phyloP scores from a whole-genome alignment of 345 rosid genomes.

The Sisymbrium irio region DNA sequence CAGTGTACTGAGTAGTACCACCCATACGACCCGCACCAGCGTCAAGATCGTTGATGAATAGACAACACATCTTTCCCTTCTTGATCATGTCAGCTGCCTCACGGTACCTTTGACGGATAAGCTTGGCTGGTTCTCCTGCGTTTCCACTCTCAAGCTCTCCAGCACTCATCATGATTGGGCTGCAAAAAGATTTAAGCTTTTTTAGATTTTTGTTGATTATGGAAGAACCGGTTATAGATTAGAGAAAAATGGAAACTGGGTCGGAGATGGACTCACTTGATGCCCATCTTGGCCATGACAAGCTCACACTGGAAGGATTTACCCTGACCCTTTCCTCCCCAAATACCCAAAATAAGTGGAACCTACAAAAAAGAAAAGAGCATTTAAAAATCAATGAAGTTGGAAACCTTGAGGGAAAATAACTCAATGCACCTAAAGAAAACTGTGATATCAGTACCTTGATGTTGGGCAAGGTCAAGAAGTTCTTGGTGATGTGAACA shows the following conservation, averaged over 20 bases:
- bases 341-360: constrained; percentile 94
- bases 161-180: constrained; percentile 99
- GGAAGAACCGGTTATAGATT: not conserved
- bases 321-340: constrained; percentile 99
- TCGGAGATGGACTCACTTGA: constrained; percentile 54
- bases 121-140: constrained; percentile 92
- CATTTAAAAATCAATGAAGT: constrained; percentile 5
- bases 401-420: constrained; percentile 3
- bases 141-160: constrained; percentile 99
- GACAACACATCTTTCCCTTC: constrained; percentile 94
- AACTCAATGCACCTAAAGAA: not conserved
- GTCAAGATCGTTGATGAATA: constrained; percentile 96
- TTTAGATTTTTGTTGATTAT: not conserved
- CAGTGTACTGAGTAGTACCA: constrained; percentile 96
- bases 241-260: not conserved
- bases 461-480: constrained; percentile 84
- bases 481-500: constrained; percentile 96
- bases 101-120: constrained; percentile 98
- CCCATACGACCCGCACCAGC: constrained; percentile 97
- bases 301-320: constrained; percentile 99
- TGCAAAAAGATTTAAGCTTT: constrained; percentile 26
- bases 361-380: constrained; percentile 38
- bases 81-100: constrained; percentile 93
- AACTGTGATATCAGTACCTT: constrained; percentile 45
- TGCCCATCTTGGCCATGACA: constrained; percentile 98